Conservation (phyloP, 225 moss, liverwort and hornwort species). For the Lunularia cruciata region DNA sequence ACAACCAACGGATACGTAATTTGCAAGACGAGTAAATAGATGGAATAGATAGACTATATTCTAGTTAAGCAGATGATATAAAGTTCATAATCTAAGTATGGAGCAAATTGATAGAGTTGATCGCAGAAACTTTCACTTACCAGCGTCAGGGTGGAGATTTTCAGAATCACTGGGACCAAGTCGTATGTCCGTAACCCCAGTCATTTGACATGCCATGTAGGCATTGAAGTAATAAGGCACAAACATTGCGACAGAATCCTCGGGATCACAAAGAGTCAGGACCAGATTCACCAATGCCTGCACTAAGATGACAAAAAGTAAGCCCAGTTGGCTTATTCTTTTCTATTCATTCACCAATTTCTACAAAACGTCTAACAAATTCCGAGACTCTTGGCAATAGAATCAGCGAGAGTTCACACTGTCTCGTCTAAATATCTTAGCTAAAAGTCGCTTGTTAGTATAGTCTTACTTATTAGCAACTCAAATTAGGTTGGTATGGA, state of each 20-base stretch:
- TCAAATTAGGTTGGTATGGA: neutral
- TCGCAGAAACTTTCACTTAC: conserved; percentile 30
- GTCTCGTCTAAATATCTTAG: too few species aligned
- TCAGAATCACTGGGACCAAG: conserved; percentile 79
- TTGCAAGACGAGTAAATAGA: neutral
- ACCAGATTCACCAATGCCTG: conserved; percentile 97
- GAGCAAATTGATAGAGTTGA: too few species aligned
- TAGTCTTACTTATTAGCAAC: neutral
- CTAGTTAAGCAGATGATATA: neutral
- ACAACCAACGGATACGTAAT: neutral
- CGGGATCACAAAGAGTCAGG: conserved; percentile 90
- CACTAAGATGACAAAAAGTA: conserved; percentile 4
- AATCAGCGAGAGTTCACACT: too few species aligned
- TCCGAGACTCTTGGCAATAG: neutral
- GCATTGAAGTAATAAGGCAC: conserved; percentile 98
- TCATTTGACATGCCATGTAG: conserved; percentile 99
- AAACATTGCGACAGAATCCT: conserved; percentile 91
- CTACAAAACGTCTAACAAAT: neutral
- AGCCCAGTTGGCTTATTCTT: neutral
- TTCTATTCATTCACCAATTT: neutral
- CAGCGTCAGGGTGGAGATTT: conserved; percentile 90
- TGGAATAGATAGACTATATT: neutral
- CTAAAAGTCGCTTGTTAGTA: too few species aligned
- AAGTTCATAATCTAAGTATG: too few species aligned
- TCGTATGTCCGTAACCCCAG: conserved; percentile 87